A percentile compares a stretch with the other conserved stretches of the same genome.
Conservation (phyloP, 495 filamentous ascomycete species). For the Penicillium robsamsonii region DNA sequence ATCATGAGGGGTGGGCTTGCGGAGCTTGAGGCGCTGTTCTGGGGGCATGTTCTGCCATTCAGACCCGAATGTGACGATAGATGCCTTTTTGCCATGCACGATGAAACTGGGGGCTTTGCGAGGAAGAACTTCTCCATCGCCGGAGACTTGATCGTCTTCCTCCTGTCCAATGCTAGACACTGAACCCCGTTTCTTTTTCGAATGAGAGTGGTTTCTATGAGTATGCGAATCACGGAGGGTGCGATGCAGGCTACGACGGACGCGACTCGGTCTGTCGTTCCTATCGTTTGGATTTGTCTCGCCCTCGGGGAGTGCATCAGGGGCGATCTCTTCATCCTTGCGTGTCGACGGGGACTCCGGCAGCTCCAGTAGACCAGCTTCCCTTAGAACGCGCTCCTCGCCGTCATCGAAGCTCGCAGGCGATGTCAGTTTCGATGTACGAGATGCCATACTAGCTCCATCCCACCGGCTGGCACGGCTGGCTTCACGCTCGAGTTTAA, state of each 20-base stretch:
- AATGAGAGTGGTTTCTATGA: slow-evolving; percentile 56
- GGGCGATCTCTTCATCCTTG: slow-evolving; percentile 36
- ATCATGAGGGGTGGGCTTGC: slow-evolving; percentile 51
- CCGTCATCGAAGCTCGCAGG: slow-evolving; percentile 42
- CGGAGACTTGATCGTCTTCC: slow-evolving; percentile 54
- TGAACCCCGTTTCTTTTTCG: slow-evolving; percentile 76
- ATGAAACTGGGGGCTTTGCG: slow-evolving; percentile 86
- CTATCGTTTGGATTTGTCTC: slow-evolving; percentile 33
- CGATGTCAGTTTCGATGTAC: slow-evolving; percentile 38
- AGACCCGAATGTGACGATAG: slow-evolving; percentile 87
- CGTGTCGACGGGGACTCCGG: slow-evolving; percentile 37
- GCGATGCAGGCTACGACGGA: slow-evolving; percentile 86
- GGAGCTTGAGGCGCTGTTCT: slow-evolving; percentile 67
- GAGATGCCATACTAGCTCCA: slow-evolving; percentile 38
- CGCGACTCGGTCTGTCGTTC: slow-evolving; percentile 50
- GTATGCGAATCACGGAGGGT: slow-evolving; percentile 84
- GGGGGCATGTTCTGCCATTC: slow-evolving; percentile 82
- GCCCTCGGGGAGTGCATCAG: slow-evolving; percentile 40
- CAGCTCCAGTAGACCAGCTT: slow-evolving; percentile 46
- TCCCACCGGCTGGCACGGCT: slow-evolving; percentile 41
- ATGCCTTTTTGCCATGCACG: slow-evolving; percentile 96
- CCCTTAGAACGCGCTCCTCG: slow-evolving; percentile 51
- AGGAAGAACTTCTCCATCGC: slow-evolving; percentile 63
- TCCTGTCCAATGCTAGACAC: slow-evolving; percentile 54
- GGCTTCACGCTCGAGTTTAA: slow-evolving; percentile 35